These are phyloP conservation scores for Dactylellina leptospora DNA, from an alignment of 2,329 filamentous ascomycete species.

Conservation along the genomic window DNA sequence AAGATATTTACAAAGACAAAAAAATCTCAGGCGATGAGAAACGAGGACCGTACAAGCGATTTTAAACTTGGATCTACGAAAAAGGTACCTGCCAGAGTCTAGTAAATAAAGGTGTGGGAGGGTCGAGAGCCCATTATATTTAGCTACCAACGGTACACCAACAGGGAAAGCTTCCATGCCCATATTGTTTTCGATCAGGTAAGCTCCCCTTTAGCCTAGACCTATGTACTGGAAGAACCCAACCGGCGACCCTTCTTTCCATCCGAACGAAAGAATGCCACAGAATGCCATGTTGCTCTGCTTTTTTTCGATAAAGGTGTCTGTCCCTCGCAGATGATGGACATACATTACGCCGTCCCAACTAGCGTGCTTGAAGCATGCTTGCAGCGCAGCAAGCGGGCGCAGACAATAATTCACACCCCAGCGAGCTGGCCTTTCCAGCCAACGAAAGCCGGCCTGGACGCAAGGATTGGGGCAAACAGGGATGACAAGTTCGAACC, in stretches of 20 bases:
- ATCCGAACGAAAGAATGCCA: no score
- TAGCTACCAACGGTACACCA: no score
- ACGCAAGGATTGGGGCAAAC: constrained; percentile 28
- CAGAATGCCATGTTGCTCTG: no score
- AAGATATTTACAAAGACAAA: constrained; percentile 2
- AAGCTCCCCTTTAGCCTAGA: constrained; percentile 26
- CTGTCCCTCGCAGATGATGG: constrained; percentile 52
- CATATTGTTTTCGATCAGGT: no score
- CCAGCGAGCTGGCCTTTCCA: neutral
- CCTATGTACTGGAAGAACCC: no score
- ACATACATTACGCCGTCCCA: constrained; percentile 30
- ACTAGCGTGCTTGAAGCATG: no score
- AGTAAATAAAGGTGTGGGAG: constrained; percentile 33
- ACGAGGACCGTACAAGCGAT: neutral
- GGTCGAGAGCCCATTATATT: constrained; percentile 26
- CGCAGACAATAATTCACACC: constrained; percentile 8
- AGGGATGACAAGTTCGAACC: no score
- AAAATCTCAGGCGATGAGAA: neutral
- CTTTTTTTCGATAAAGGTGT: neutral
- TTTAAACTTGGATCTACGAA: constrained; percentile 7
- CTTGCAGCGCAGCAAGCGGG: constrained; percentile 13
- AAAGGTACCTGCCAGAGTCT: constrained; percentile 13
- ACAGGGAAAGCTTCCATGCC: no score
- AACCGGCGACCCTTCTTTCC: constrained; percentile 39
- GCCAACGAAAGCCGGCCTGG: constrained; percentile 19